Conservation (phyloP, 1,284 basidiomycete species). For the Caloboletus firmus region DNA sequence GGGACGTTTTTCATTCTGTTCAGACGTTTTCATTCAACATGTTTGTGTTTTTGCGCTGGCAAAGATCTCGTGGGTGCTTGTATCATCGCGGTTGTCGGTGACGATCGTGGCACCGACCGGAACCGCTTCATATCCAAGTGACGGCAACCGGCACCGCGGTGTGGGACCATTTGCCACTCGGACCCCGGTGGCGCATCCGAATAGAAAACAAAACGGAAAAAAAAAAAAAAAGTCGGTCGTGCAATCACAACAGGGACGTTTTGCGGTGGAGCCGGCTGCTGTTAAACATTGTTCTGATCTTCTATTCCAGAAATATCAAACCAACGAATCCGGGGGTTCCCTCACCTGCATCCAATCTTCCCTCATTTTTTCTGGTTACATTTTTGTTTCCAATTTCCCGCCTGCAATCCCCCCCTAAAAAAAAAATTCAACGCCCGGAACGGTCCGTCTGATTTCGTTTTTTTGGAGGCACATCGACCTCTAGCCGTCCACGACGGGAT, state of each 20-base stretch:
- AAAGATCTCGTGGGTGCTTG: background rate
- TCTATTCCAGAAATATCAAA: background rate
- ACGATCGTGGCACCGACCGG: constrained; percentile 13
- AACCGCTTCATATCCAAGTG: constrained; percentile 14
- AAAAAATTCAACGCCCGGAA: background rate
- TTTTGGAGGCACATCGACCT: no score
- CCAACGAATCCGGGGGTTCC: background rate
- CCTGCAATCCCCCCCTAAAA: no score
- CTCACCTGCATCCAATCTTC: background rate
- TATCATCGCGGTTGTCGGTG: background rate
- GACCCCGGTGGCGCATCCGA: background rate
- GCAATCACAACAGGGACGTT: background rate
- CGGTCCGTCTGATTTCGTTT: no score
- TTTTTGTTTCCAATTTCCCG: background rate
- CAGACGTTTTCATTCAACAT: constrained; percentile 1
- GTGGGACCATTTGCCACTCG: background rate
- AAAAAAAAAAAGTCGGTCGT: background rate
- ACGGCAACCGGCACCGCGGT: constrained; percentile 12
- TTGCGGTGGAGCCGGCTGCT: background rate
- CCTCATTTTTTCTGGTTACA: no score
- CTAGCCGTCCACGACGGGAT: background rate
- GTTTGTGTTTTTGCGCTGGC: background rate
- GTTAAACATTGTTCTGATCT: background rate
- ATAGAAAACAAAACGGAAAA: background rate
- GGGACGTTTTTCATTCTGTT: background rate